phyloP scores from a whole-genome alignment of 192 early-diverging fungal species.

The Backusella psychrophila region DNA sequence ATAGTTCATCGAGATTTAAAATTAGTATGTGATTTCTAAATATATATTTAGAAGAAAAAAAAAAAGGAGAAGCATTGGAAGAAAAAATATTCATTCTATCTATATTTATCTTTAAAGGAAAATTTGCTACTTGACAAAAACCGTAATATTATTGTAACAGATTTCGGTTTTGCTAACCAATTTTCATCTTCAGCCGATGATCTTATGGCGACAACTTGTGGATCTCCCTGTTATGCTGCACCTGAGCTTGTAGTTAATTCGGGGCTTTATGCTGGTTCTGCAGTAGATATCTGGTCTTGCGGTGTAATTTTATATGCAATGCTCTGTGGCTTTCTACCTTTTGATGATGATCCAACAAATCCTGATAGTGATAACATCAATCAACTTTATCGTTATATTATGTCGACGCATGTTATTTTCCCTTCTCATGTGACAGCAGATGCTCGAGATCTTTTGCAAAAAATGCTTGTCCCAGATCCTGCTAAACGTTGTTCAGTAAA shows the following conservation, averaged over 20 bases:
- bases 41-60: background rate
- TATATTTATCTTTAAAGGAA: constrained; percentile 43
- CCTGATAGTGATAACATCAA: constrained; percentile 70
- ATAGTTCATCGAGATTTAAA: constrained; percentile 91
- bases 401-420: constrained; percentile 59
- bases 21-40: constrained; percentile 49
- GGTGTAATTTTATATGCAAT: constrained; percentile 85
- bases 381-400: constrained; percentile 64
- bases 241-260: constrained; percentile 86
- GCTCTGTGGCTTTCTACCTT: constrained; percentile 71
- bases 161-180: constrained; percentile 89
- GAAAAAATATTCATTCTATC: background rate
- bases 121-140: constrained; percentile 77
- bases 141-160: constrained; percentile 80
- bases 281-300: constrained; percentile 88
- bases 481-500: constrained; percentile 51
- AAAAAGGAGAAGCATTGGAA: background rate
- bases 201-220: constrained; percentile 77
- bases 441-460: constrained; percentile 66
- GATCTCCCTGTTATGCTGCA: constrained; percentile 89
- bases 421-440: constrained; percentile 61
- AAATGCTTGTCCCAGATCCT: constrained; percentile 82
- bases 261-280: constrained; percentile 76
- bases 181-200: constrained; percentile 54
- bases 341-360: constrained; percentile 74